phyloP scores from a whole-genome alignment of 2,329 filamentous ascomycete genomes.

The Sporothrix protearum region DNA sequence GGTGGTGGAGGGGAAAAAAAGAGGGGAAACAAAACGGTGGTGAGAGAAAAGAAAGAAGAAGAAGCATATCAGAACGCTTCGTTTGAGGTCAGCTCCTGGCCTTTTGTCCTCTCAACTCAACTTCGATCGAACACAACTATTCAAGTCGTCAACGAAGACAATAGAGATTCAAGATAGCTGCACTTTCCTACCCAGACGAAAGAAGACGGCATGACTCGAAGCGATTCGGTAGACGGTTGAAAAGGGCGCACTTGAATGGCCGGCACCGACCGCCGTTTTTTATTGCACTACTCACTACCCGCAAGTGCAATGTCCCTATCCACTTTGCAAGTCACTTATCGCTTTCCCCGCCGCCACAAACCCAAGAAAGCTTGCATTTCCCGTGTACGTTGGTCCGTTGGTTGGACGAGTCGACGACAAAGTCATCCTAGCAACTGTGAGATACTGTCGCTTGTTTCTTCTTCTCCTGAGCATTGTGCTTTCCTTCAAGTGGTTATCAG shows the following conservation, averaged over 20 bases:
- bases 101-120: not conserved
- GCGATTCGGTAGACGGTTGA: too few relatives aligned
- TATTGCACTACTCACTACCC: too few relatives aligned
- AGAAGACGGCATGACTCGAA: not conserved
- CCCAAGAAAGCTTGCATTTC: not conserved
- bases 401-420: not conserved
- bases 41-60: not conserved
- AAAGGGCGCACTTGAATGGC: not conserved
- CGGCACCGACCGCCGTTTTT: not conserved
- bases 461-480: not conserved
- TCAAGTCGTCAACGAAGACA: not conserved
- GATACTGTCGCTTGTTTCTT: too few relatives aligned
- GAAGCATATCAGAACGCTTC: not conserved
- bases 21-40: not conserved
- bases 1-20: not conserved
- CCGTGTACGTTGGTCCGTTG: not conserved
- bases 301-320: too few relatives aligned
- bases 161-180: not conserved
- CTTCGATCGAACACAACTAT: not conserved
- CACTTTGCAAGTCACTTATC: too few relatives aligned
- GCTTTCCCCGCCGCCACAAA: not conserved
- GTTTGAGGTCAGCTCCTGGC: not conserved
- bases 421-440: too few relatives aligned
- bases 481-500: not conserved
- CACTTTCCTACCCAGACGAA: not conserved